Conservation (phyloP, 2,329 filamentous ascomycete genomes). For the Ophiocordyceps camponoti-floridani region DNA sequence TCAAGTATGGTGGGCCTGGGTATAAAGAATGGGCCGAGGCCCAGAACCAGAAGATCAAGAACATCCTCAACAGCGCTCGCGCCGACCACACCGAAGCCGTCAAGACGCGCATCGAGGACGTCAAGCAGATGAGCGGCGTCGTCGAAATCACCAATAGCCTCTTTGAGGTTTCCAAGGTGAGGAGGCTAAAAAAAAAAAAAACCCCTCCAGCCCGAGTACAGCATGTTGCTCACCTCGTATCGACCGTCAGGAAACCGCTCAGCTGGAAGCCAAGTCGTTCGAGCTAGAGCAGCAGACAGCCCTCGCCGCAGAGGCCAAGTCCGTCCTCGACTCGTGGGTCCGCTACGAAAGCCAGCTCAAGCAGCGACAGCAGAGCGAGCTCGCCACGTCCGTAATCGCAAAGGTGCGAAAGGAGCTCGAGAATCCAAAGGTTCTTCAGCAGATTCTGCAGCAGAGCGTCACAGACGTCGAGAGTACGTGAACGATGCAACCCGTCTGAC, state of each 20-base stretch:
- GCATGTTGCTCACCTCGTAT: background rate
- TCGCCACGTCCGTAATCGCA: slow-evolving; percentile 80
- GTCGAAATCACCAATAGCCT: slow-evolving; percentile 94
- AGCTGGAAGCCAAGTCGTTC: slow-evolving; percentile 88
- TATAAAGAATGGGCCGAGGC: slow-evolving; percentile 85
- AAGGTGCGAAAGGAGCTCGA: slow-evolving; percentile 99
- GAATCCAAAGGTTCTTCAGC: slow-evolving; percentile 91
- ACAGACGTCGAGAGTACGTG: slow-evolving; percentile 79
- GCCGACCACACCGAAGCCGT: slow-evolving; percentile 91
- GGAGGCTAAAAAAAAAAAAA: background rate
- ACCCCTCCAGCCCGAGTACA: background rate
- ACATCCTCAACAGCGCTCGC: slow-evolving; percentile 85
- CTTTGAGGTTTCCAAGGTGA: slow-evolving; percentile 95
- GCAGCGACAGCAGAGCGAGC: slow-evolving; percentile 93
- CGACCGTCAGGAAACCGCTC: slow-evolving; percentile 65
- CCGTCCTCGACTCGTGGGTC: slow-evolving; percentile 94
- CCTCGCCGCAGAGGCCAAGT: slow-evolving; percentile 81
- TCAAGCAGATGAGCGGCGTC: slow-evolving; percentile 85
- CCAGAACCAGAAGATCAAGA: slow-evolving; percentile 83
- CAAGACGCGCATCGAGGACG: slow-evolving; percentile 82
- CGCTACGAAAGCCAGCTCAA: slow-evolving; percentile 98
- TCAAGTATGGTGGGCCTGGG: slow-evolving; percentile 82
- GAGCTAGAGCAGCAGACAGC: slow-evolving; percentile 95
- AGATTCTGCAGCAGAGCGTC: slow-evolving; percentile 95
- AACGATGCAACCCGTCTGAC: background rate